Evolutionary conservation across 2,329 filamentous ascomycete genomes (phyloP), one percentile per base, ranked within the genome.

Genomic region (Fusarium sp.): DNA sequence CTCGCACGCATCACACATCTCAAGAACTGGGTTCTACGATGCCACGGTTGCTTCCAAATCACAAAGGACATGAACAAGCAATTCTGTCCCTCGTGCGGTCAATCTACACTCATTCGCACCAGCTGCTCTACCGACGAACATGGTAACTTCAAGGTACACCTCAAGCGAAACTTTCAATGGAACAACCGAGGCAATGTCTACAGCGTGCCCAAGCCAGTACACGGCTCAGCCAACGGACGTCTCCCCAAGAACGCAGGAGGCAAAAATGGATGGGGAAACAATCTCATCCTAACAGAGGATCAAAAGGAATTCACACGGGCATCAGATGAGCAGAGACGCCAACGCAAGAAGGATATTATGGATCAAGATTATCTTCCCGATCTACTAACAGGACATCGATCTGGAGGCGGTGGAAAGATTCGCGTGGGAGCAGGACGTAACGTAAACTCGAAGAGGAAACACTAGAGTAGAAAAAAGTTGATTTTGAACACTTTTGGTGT

Each of bases 91-190:
- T 88, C 91, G 51, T 99, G 96, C 79, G 96, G 96, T 14, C 94
- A 97, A 77, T 87, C 93, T 3, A 95, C 94, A 0, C 85, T 99
- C 24, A 94, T 91, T 9, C 89, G 95, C 66, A 92, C 94, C 0
- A 91, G 91, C 24, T 98, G 94, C 85, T 92, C 92, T 28, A 98
- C 94, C 5, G 91, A 94, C 75, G 84, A 89, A 26, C 87, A 89
- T 51, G 96, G 96, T 52, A 89, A 91, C 73, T 97, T 98, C 82
- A 90, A 87, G 62, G 81, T 99, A 62, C 93, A 98, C 77, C 84
- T 99, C 62, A 97, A 97, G 85, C 91, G 90, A 80, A 97, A 97
- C 80, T 97, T 96, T 85, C 94, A 98, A 81, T 97, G 91, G 91
- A 98, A 97, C 81, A 97, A 92, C 72, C 88, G 94, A 24, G 96